A percentile compares a stretch with the other conserved stretches of the same genome.
These are phyloP conservation scores for Parathielavia appendiculata DNA, from an alignment of 495 filamentous ascomycete species.

Conservation along the genomic window DNA sequence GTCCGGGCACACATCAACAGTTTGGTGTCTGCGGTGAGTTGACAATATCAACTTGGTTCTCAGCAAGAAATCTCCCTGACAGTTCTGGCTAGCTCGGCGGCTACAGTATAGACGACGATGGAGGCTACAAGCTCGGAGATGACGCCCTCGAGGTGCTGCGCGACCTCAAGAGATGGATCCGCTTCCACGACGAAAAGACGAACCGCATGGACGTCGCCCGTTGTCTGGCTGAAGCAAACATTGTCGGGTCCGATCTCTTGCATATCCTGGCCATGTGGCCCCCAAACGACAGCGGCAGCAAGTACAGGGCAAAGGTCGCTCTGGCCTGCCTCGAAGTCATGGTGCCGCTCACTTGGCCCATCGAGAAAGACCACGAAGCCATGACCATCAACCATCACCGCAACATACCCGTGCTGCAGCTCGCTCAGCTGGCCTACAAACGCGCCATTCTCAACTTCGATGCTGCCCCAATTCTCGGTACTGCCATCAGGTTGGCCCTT, in stretches of 20 bases:
- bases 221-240: slow-evolving; percentile 85
- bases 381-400: slow-evolving; percentile 92
- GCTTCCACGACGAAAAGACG: slow-evolving; percentile 87
- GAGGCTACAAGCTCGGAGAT: slow-evolving; percentile 81
- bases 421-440: slow-evolving; percentile 87
- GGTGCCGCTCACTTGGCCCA: slow-evolving; percentile 90
- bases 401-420: slow-evolving; percentile 80
- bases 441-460: slow-evolving; percentile 76
- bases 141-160: slow-evolving; percentile 87
- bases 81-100: slow-evolving; percentile 69
- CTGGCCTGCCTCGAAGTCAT: slow-evolving; percentile 87
- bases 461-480: slow-evolving; percentile 67
- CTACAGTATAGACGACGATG: slow-evolving; percentile 71
- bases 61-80: not conserved
- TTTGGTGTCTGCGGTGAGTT: slow-evolving; percentile 84
- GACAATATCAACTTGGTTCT: not conserved
- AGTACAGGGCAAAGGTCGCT: slow-evolving; percentile 63
- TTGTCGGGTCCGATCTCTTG: slow-evolving; percentile 84
- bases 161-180: slow-evolving; percentile 90
- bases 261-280: slow-evolving; percentile 83
- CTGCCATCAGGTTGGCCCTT: slow-evolving; percentile 71
- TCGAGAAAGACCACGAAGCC: slow-evolving; percentile 66
- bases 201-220: slow-evolving; percentile 94
- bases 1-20: slow-evolving; percentile 87
- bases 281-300: slow-evolving; percentile 62